A percentile compares a stretch with the other conserved stretches of the same genome.
These are phyloP conservation scores for Cryptosporidium baileyi DNA, from an alignment of 169 alveolate genomes.

Conservation along the genomic window DNA sequence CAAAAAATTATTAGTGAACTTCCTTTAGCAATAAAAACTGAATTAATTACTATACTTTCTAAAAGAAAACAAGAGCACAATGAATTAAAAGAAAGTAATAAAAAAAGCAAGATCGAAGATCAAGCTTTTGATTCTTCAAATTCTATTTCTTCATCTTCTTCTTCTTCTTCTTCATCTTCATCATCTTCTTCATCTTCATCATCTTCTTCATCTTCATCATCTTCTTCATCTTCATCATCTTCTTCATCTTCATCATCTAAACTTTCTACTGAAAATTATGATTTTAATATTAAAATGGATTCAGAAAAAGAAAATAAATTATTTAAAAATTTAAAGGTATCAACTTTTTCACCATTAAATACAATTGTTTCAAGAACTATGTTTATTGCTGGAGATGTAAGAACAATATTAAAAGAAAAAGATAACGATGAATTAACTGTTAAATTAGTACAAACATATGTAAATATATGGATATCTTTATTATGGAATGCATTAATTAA, in stretches of 20 bases:
- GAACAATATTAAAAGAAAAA: constrained; percentile 10
- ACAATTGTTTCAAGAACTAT: constrained; percentile 43
- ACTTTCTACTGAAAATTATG: too few relatives aligned
- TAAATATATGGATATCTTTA: constrained; percentile 55
- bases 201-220: too few relatives aligned
- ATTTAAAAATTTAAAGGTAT: constrained; percentile 25
- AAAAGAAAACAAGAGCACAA: neutral
- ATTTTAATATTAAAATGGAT: too few relatives aligned
- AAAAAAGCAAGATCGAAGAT: neutral
- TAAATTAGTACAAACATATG: constrained; percentile 20
- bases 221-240: too few relatives aligned
- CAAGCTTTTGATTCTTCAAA: neutral
- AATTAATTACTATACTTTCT: constrained; percentile 50
- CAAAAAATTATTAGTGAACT: constrained; percentile 24
- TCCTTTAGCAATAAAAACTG: constrained; percentile 39
- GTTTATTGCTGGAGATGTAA: constrained; percentile 61
- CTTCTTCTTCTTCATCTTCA: neutral
- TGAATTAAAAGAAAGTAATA: neutral
- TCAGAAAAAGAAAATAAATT: neutral
- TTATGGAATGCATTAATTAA: constrained; percentile 21
- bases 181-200: neutral
- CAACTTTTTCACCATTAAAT: constrained; percentile 56
- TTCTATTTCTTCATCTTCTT: neutral
- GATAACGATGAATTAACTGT: constrained; percentile 34
- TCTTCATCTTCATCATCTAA: too few relatives aligned